Percentiles rank a stretch among this genome's conserved stretches.
Evolutionary conservation across 768 basidiomycete genomes (phyloP).

Genomic region (Tricholoma matsutake): DNA sequence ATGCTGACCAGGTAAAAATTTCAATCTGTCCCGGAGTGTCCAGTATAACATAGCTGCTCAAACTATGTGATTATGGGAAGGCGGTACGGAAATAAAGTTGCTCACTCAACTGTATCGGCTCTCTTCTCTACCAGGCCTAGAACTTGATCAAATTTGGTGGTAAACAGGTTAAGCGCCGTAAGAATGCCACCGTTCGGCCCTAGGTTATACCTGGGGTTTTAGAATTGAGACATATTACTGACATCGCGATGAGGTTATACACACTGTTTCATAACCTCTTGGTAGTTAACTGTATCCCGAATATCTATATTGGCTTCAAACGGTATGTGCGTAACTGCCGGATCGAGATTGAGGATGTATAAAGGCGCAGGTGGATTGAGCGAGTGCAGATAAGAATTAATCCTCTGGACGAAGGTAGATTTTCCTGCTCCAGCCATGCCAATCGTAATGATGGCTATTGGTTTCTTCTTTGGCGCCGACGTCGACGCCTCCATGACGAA

Average conservation of each 20-base stretch:
- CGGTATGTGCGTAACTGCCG: conserved; percentile 87
- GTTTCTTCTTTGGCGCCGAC: conserved; percentile 46
- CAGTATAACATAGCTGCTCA: conserved; percentile 80
- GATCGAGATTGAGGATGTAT: conserved; percentile 97
- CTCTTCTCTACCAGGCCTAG: conserved; percentile 88
- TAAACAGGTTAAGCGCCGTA: conserved; percentile 95
- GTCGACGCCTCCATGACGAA: conserved; percentile 16
- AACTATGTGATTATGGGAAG: background rate
- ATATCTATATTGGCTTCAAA: conserved; percentile 99
- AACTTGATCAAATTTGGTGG: conserved; percentile 99
- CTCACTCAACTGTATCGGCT: conserved; percentile 84
- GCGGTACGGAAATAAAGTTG: conserved; percentile 7
- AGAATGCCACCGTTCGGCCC: conserved; percentile 98
- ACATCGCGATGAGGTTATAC: conserved; percentile 33
- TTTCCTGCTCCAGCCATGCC: conserved; percentile 98
- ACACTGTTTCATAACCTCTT: conserved; percentile 99
- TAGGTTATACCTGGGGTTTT: conserved; percentile 72
- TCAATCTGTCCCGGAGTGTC: conserved; percentile 99
- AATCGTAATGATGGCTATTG: conserved; percentile 84
- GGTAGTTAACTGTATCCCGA: conserved; percentile 94
- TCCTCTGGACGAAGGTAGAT: conserved; percentile 93
- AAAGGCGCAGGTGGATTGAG: conserved; percentile 64
- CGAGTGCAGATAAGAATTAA: conserved; percentile 88
- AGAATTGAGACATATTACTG: conserved; percentile 12
- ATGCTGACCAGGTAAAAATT: conserved; percentile 99